Evolutionary conservation across 768 basidiomycete genomes (phyloP).

Genomic region (Suillus americanus): DNA sequence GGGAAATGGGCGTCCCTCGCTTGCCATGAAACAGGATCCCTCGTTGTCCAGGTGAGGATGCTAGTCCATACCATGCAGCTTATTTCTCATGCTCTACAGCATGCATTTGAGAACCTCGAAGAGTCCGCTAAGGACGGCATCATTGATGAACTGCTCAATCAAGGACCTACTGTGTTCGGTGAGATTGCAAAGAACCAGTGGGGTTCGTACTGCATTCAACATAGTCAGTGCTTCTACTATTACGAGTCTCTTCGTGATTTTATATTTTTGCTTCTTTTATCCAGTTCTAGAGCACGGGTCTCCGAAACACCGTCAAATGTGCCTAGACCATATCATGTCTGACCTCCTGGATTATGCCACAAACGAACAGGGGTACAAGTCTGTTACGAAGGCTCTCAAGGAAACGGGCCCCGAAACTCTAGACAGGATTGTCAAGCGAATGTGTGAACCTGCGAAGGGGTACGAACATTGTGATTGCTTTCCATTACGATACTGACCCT

Average conservation of each 20-base stretch:
- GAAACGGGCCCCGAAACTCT: slow-evolving; percentile 79
- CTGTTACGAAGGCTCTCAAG: slow-evolving; percentile 82
- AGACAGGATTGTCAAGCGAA: slow-evolving; percentile 70
- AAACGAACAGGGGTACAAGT: slow-evolving; percentile 86
- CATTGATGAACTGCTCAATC: slow-evolving; percentile 78
- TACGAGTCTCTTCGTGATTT: slow-evolving; percentile 8
- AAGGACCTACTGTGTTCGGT: slow-evolving; percentile 63
- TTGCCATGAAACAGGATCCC: slow-evolving; percentile 87
- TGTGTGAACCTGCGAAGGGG: slow-evolving; percentile 88
- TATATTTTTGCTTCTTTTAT: neutral
- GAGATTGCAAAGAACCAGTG: slow-evolving; percentile 86
- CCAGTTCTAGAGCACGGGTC: slow-evolving; percentile 86
- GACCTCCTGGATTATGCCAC: slow-evolving; percentile 80
- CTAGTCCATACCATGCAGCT: neutral
- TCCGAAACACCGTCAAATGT: slow-evolving; percentile 68
- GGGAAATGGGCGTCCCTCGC: slow-evolving; percentile 89
- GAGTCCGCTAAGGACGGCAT: slow-evolving; percentile 83
- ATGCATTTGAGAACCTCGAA: slow-evolving; percentile 85
- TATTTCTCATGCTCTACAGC: slow-evolving; percentile 40
- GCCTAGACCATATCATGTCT: slow-evolving; percentile 73
- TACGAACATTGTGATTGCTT: slow-evolving; percentile 24
- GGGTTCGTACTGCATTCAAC: slow-evolving; percentile 87
- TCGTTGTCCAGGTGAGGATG: slow-evolving; percentile 73
- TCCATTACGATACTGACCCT: slow-evolving; percentile 15
- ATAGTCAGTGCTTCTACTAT: slow-evolving; percentile 52